Evolutionary conservation across 1,284 basidiomycete genomes (phyloP).

Genomic region (Ceratobasidium sp.): DNA sequence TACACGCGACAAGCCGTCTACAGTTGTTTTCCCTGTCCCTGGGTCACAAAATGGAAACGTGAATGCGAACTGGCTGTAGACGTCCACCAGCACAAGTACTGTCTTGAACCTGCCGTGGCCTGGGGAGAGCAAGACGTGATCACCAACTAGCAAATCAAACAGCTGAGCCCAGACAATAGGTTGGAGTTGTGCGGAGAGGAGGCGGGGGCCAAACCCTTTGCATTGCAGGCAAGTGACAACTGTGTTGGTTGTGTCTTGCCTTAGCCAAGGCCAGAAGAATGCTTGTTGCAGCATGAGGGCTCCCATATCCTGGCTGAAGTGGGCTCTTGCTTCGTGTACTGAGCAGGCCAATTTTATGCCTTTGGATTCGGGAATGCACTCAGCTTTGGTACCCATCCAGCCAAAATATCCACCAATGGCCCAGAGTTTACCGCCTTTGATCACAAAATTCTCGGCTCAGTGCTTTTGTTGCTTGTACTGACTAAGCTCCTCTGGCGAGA

Average conservation of each 20-base stretch:
- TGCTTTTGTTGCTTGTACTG: neutral
- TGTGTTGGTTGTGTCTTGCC: slow-evolving; percentile 5
- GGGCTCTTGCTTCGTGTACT: slow-evolving; percentile 6
- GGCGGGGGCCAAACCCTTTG: slow-evolving; percentile 29
- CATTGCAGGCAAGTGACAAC: slow-evolving; percentile 31
- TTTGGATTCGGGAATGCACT: slow-evolving; percentile 52
- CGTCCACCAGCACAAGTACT: slow-evolving; percentile 15
- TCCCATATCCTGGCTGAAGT: slow-evolving; percentile 26
- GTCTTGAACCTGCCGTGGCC: slow-evolving; percentile 31
- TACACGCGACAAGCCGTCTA: slow-evolving; percentile 52
- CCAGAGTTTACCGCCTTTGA: slow-evolving; percentile 43
- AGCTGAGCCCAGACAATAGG: slow-evolving; percentile 11
- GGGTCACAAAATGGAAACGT: slow-evolving; percentile 50
- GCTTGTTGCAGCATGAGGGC: neutral
- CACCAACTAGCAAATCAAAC: slow-evolving; percentile 24
- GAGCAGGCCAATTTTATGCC: slow-evolving; percentile 31
- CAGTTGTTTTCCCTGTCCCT: slow-evolving; percentile 55
- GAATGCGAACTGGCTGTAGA: slow-evolving; percentile 12
- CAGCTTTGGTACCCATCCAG: slow-evolving; percentile 37
- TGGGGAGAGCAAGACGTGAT: slow-evolving; percentile 22
- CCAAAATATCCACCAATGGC: neutral
- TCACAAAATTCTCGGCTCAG: slow-evolving; percentile 18
- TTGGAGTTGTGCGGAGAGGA: slow-evolving; percentile 4
- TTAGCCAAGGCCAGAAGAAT: slow-evolving; percentile 35
- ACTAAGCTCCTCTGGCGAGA: no score